Evolutionary conservation across 2,329 filamentous ascomycete species (phyloP), one percentile per base, ranked within the genome.

Genomic region (Xylariomycetidae sp.): DNA sequence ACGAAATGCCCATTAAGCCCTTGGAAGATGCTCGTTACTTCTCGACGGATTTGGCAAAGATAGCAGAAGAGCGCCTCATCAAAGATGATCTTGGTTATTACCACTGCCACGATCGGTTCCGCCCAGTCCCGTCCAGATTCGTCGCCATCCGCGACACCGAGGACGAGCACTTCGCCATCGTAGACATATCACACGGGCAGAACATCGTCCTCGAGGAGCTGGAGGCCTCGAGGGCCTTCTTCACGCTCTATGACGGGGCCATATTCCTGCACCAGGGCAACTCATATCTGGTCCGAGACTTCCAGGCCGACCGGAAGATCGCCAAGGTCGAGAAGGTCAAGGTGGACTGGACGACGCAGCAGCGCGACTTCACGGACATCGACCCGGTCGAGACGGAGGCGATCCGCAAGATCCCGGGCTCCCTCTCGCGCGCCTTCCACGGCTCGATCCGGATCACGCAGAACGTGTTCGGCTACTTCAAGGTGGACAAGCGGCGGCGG

Each of bases 191-290:
- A 0, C 77, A 92, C 46, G 81, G 81, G 16, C 77, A 78, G 34
- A 97, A 97, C 54, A 67, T 81, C 1, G 85, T 98, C 0, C 72
- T 98, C 2, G 92, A 98, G 66, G 89, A 97, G 61, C 74, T 98
- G n/a, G 92, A 97, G 61, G 87, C 88, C 2, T 92, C 85, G 2
- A 80, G 92, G n/a, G 90, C 90, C 2, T 90, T 88, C 46, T 97
- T 95, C 61, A 95, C 88, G 2, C 76, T 98, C 39, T 98, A 98
- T 59, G 90, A 97, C 57, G 92, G 92, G 10, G 92, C 88, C 27
- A 96, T 98, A 42, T 98, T 94, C 63, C 70, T 98, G 5, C 92
- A 98, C 51, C 92, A 98, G 62, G 92, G 92, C n/a, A 80, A 80
- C 43, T 90, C 83, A 2, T 98, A 95, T 54, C 73, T 97, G 3